Conservation (phyloP, 2,329 filamentous ascomycete species). For the Aspergillus vadensis region DNA sequence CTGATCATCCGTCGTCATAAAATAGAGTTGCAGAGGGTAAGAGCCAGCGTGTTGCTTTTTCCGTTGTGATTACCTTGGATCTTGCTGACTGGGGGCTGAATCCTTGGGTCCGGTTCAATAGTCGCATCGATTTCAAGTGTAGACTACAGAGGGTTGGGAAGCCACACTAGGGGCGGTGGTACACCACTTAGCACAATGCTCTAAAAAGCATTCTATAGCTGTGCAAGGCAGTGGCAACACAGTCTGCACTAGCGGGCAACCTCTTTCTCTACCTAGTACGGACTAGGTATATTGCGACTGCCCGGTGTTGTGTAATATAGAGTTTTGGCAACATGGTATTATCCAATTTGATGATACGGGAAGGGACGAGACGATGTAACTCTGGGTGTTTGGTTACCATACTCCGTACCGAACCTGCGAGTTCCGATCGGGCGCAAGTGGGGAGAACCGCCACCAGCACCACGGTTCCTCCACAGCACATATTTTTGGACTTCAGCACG, state of each 20-base stretch:
- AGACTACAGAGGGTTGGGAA: neutral
- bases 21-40: constrained; percentile 1
- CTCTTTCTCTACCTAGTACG: neutral
- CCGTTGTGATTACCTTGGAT: neutral
- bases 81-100: constrained; percentile 6
- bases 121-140: neutral
- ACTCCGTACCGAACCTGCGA: neutral
- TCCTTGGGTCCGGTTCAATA: neutral
- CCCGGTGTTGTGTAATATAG: neutral
- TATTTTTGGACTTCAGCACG: neutral
- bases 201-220: neutral
- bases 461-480: constrained; percentile 3
- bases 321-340: neutral
- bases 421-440: constrained; percentile 4
- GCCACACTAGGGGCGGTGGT: neutral
- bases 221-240: neutral
- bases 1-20: constrained; percentile 3
- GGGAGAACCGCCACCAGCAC: constrained; percentile 4
- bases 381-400: neutral
- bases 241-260: neutral
- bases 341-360: neutral
- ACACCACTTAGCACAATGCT: neutral
- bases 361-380: neutral
- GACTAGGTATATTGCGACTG: neutral
- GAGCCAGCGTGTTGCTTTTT: neutral